Evolutionary conservation across 805 yeast genomes (phyloP).

Genomic region (Candida ortonii): DNA sequence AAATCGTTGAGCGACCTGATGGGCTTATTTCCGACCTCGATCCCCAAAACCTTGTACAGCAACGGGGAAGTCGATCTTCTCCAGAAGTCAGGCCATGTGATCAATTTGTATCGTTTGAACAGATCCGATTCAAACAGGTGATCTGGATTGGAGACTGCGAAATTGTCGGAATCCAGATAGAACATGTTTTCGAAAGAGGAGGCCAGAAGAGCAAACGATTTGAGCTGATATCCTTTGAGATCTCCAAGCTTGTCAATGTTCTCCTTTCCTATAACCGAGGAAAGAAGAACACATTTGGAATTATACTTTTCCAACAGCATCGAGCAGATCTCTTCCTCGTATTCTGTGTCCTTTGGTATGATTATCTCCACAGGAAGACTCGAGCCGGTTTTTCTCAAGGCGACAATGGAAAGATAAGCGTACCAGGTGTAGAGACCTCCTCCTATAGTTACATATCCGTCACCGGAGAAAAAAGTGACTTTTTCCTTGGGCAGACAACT

Average conservation of each 20-base stretch:
- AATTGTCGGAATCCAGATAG: conserved; percentile 46
- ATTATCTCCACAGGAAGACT: conserved; percentile 43
- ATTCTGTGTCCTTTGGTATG: conserved; percentile 39
- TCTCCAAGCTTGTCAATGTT: conserved; percentile 19
- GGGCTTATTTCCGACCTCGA: conserved; percentile 31
- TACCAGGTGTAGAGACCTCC: conserved; percentile 45
- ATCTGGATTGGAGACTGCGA: conserved; percentile 43
- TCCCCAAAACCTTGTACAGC: conserved; percentile 40
- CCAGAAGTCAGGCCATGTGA: conserved; percentile 80
- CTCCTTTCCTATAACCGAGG: conserved; percentile 33
- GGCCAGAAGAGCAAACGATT: conserved; percentile 42
- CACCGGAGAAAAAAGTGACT: conserved; percentile 24
- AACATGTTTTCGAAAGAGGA: conserved; percentile 46
- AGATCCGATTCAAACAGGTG: conserved; percentile 37
- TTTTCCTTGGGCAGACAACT: conserved; percentile 42
- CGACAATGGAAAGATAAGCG: conserved; percentile 38
- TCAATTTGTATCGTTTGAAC: conserved; percentile 47
- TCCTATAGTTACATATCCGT: conserved; percentile 40
- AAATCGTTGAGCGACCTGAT: conserved; percentile 21
- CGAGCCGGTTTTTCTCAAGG: conserved; percentile 42
- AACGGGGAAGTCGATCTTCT: conserved; percentile 62
- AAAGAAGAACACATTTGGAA: conserved; percentile 41
- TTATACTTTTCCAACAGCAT: conserved; percentile 37
- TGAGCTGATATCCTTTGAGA: conserved; percentile 37
- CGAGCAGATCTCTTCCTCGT: conserved; percentile 38